Evolutionary conservation across 139 green algal species (phyloP).

Genomic region (Nannochloris sp.): DNA sequence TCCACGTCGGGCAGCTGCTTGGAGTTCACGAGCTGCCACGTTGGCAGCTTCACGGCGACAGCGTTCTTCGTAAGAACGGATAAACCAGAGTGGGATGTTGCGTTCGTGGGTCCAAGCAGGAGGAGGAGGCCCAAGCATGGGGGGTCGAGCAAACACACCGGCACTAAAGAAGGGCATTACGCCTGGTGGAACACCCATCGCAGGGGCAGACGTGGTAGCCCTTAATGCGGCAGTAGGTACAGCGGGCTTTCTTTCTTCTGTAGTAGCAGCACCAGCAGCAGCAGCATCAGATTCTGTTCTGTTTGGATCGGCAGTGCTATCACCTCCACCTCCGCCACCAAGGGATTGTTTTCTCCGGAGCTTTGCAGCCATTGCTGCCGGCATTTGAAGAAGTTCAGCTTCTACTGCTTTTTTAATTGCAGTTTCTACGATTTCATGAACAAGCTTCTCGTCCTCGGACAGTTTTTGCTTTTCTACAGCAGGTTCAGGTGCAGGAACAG

Average conservation of each 20-base stretch:
- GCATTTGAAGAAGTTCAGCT: not conserved
- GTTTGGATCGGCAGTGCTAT: not conserved
- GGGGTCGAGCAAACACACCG: not conserved
- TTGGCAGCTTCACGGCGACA: conserved; percentile 24
- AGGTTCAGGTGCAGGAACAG: not conserved
- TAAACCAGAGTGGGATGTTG: conserved; percentile 42
- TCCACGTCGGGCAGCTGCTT: not conserved
- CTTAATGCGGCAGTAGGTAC: not conserved
- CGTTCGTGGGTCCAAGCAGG: conserved; percentile 35
- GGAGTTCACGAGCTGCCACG: conserved; percentile 4
- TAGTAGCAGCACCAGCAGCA: not conserved
- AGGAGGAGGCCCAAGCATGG: not conserved
- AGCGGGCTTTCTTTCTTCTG: not conserved
- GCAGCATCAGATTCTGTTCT: not conserved
- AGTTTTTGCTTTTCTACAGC: not conserved
- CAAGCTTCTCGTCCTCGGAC: not conserved
- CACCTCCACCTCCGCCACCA: not conserved
- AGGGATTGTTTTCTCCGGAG: not conserved
- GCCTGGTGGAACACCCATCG: too few relatives aligned
- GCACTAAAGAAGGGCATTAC: too few relatives aligned
- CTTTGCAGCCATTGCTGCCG: conserved; percentile 21
- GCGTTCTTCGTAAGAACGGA: conserved; percentile 40
- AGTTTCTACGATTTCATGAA: not conserved
- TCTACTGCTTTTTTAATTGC: not conserved
- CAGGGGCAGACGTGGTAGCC: too few relatives aligned